Conservation (phyloP, 495 filamentous ascomycete genomes). For the Neurospora sp. region DNA sequence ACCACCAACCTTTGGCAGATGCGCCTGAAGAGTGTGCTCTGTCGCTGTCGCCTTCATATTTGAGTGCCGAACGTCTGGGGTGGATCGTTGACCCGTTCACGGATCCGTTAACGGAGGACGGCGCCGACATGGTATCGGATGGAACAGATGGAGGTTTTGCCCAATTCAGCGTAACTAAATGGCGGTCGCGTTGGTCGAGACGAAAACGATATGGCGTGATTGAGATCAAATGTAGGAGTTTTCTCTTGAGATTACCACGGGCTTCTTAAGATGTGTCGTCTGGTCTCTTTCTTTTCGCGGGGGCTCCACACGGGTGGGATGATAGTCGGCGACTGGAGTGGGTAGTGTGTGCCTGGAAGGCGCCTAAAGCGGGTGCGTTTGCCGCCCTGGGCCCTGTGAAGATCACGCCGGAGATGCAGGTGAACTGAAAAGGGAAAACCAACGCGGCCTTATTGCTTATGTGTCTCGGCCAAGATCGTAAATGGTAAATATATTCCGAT, state of each 20-base stretch:
- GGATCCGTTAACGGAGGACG: slow-evolving; percentile 7
- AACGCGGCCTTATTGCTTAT: not conserved
- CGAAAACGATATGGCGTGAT: not conserved
- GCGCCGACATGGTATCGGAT: slow-evolving; percentile 13
- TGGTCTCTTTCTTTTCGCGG: not conserved
- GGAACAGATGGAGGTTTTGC: not conserved
- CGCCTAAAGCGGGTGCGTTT: not conserved
- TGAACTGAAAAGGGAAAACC: not conserved
- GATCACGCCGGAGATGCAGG: not conserved
- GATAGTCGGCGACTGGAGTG: not conserved
- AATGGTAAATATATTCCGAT: not conserved
- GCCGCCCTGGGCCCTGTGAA: not conserved
- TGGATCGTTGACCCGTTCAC: slow-evolving; percentile 3
- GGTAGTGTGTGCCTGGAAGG: not conserved
- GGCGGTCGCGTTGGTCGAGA: not conserved
- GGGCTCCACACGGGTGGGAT: not conserved
- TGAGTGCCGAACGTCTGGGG: slow-evolving; percentile 34
- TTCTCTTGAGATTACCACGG: not conserved
- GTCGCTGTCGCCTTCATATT: slow-evolving; percentile 30
- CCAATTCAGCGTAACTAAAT: not conserved
- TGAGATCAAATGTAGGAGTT: not conserved
- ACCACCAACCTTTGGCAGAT: slow-evolving; percentile 30
- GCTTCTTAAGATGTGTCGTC: not conserved
- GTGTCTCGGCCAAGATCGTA: not conserved
- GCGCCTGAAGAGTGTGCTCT: slow-evolving; percentile 23